Percentiles rank a stretch among this genome's conserved stretches.
Evolutionary conservation across 768 basidiomycete genomes (phyloP).

Genomic region (Leccinum truebloodii): DNA sequence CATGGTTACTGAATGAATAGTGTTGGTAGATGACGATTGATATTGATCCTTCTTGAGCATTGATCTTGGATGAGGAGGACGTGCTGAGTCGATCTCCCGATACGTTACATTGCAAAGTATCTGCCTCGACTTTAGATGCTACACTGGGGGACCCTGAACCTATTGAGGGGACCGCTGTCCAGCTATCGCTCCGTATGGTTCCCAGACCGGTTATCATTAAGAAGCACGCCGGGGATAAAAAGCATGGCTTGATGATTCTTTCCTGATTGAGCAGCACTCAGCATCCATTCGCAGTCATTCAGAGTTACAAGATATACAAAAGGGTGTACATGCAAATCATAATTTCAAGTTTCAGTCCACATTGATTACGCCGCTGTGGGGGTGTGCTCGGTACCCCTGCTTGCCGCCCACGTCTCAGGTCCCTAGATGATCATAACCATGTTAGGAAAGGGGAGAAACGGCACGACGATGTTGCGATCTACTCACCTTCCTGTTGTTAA

Average conservation of each 20-base stretch:
- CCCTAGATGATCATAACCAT: constrained; percentile 17
- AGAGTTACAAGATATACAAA: not conserved
- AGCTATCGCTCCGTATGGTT: too few species aligned
- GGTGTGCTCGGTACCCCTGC: constrained; percentile 33
- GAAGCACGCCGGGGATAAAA: not conserved
- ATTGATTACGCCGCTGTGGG: constrained; percentile 17
- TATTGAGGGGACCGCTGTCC: too few species aligned
- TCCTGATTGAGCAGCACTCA: not conserved
- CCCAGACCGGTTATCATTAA: too few species aligned
- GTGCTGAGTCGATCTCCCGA: not conserved
- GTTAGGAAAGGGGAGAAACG: not conserved
- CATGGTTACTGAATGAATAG: too few species aligned
- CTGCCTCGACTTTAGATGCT: too few species aligned
- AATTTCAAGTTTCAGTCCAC: not conserved
- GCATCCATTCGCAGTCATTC: not conserved
- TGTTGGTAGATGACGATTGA: too few species aligned
- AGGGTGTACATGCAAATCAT: not conserved
- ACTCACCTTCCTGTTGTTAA: constrained; percentile 44
- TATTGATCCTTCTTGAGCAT: too few species aligned
- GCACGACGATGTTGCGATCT: not conserved
- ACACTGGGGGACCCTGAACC: not conserved
- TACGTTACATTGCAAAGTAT: not conserved
- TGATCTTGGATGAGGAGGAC: too few species aligned
- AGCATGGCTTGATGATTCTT: not conserved
- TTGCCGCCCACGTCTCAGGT: constrained; percentile 33